phyloP scores from a whole-genome alignment of 2,329 filamentous ascomycete genomes.

The Pseudocercospora musae region DNA sequence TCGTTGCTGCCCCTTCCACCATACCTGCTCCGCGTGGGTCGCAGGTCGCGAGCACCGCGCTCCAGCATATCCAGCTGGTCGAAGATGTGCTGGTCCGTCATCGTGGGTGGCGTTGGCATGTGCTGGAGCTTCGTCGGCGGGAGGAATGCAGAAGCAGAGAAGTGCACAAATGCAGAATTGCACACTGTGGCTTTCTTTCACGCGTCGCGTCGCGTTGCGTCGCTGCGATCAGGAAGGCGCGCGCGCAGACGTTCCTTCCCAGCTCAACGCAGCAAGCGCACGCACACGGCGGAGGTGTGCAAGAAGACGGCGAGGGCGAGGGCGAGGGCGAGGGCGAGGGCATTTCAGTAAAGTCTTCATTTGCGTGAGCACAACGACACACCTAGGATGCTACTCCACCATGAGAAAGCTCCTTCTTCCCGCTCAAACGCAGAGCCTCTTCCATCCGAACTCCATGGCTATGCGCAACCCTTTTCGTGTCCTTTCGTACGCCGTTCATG shows the following conservation, averaged over 20 bases:
- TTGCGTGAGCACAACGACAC: not conserved
- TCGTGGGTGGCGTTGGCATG: not conserved
- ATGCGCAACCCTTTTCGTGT: not conserved
- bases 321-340: no score
- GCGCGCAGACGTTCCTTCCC: slow-evolving; percentile 7
- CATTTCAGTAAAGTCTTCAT: not conserved
- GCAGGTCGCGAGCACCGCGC: slow-evolving; percentile 17
- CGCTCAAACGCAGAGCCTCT: not conserved
- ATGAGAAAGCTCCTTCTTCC: not conserved
- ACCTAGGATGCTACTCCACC: not conserved
- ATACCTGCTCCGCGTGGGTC: slow-evolving; percentile 3
- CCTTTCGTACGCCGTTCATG: not conserved
- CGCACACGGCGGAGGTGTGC: no score
- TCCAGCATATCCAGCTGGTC: slow-evolving; percentile 30
- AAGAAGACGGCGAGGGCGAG: no score
- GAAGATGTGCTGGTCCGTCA: slow-evolving; percentile 28
- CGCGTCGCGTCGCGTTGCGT: no score
- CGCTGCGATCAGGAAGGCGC: slow-evolving; percentile 5
- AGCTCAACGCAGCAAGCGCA: not conserved
- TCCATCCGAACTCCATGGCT: not conserved
- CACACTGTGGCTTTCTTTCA: not conserved
- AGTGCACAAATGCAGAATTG: not conserved
- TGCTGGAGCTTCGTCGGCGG: not conserved
- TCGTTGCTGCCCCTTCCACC: not conserved
- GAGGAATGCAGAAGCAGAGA: not conserved